Percentiles rank a stretch among this genome's conserved stretches.
Conservation (phyloP, 2,329 filamentous ascomycete species). For the Sarocladium brachiariae region DNA sequence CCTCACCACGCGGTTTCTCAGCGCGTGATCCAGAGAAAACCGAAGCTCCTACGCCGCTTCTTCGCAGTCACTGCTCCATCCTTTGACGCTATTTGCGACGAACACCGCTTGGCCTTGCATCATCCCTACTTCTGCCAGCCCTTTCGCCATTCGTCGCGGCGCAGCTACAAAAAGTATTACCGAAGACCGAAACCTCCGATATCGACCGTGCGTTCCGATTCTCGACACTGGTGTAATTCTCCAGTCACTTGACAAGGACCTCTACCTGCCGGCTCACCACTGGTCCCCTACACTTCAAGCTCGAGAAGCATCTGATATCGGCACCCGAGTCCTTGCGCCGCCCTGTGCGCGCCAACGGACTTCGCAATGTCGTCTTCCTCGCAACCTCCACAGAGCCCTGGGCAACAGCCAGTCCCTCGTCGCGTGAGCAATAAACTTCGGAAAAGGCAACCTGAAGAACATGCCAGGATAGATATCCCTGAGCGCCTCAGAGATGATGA, state of each 20-base stretch:
- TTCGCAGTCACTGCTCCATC: background rate
- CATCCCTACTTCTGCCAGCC: background rate
- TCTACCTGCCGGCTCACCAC: too few relatives aligned
- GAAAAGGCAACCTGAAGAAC: conserved; percentile 29
- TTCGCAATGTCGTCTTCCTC: background rate
- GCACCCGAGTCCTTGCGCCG: conserved; percentile 16
- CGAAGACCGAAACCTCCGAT: background rate
- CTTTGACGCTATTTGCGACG: background rate
- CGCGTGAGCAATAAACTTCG: conserved; percentile 37
- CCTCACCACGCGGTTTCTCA: background rate
- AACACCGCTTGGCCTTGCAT: background rate
- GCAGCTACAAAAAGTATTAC: background rate
- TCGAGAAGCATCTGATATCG: background rate
- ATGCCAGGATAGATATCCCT: conserved; percentile 36
- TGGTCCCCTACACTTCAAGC: too few relatives aligned
- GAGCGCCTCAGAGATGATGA: conserved; percentile 45
- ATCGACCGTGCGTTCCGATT: background rate
- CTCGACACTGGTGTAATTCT: too few relatives aligned
- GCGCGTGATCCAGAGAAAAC: conserved; percentile 7
- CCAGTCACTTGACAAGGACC: too few relatives aligned
- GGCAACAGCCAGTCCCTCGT: conserved; percentile 21
- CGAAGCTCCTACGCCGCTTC: background rate
- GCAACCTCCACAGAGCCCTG: conserved; percentile 10
- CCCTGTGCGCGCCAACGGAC: conserved; percentile 16
- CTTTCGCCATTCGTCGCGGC: background rate